A percentile compares a stretch with the other conserved stretches of the same genome.
phyloP scores from a whole-genome alignment of 2,329 filamentous ascomycete genomes.

The Nothopassalora personata region DNA sequence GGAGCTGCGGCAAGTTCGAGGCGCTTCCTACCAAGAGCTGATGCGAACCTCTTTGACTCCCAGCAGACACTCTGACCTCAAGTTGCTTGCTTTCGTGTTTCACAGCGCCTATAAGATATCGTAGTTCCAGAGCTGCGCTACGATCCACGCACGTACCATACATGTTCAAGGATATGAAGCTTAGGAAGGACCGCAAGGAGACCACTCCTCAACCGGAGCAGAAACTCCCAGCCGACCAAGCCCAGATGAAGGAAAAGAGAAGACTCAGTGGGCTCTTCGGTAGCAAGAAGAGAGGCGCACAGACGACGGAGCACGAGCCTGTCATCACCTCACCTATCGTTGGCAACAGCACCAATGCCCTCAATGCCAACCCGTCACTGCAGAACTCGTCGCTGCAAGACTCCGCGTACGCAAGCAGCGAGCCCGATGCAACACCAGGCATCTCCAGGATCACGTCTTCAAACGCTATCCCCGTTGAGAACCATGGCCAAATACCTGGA shows the following conservation, averaged over 20 bases:
- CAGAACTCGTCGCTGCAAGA: constrained; percentile 12
- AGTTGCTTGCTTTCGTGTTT: background rate
- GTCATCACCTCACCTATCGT: background rate
- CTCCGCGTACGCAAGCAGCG: constrained; percentile 25
- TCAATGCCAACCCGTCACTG: background rate
- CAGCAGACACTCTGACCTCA: background rate
- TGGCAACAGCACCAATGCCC: background rate
- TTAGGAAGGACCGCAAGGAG: constrained; percentile 1
- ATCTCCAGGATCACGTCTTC: background rate
- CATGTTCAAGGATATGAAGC: background rate
- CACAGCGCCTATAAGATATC: background rate
- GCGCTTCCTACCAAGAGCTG: background rate
- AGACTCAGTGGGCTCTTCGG: constrained; percentile 7
- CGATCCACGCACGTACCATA: background rate
- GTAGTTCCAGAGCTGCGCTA: background rate
- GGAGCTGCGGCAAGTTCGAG: background rate
- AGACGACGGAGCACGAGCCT: background rate
- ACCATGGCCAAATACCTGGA: constrained; percentile 26
- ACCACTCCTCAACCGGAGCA: background rate
- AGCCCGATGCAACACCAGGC: constrained; percentile 9
- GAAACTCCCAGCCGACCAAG: background rate
- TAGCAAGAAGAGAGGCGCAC: background rate
- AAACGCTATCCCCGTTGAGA: constrained; percentile 25
- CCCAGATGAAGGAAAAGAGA: constrained; percentile 1
- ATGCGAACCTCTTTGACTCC: background rate